phyloP scores from a whole-genome alignment of 495 filamentous ascomycete species.

The Staphylotrichum tortipilum region DNA sequence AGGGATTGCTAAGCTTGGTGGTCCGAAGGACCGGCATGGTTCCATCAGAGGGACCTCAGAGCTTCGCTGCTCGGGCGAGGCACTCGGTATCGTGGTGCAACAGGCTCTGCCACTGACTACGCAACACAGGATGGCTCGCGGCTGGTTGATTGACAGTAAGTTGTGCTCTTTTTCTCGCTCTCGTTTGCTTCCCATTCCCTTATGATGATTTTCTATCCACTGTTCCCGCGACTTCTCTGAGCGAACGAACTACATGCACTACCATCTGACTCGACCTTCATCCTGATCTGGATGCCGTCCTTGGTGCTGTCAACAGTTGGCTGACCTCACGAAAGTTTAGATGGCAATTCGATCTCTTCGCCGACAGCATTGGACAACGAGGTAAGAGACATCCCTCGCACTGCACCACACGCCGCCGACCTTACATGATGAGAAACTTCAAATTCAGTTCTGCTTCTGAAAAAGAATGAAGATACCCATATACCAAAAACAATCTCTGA shows the following conservation, averaged over 20 bases:
- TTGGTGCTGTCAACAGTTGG: background rate
- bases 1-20: background rate
- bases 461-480: slow-evolving; percentile 65
- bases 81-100: background rate
- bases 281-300: background rate
- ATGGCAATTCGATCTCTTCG: background rate
- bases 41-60: too few species aligned
- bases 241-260: slow-evolving; percentile 97
- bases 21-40: too few species aligned
- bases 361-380: background rate
- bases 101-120: too few species aligned
- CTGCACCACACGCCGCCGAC: background rate
- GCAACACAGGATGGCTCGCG: too few species aligned
- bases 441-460: slow-evolving; percentile 96
- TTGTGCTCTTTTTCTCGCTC: background rate
- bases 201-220: slow-evolving; percentile 50
- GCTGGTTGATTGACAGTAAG: too few species aligned
- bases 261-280: slow-evolving; percentile 76
- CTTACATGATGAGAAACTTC: slow-evolving; percentile 66
- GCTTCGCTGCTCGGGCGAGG: background rate
- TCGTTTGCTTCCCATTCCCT: slow-evolving; percentile 2
- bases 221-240: slow-evolving; percentile 68
- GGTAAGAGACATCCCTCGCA: slow-evolving; percentile 14
- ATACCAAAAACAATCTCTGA: slow-evolving; percentile 66
- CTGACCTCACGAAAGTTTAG: slow-evolving; percentile 1